phyloP scores from a whole-genome alignment of 2,329 filamentous ascomycete species.

The Neoscytalidium dimidiatum region DNA sequence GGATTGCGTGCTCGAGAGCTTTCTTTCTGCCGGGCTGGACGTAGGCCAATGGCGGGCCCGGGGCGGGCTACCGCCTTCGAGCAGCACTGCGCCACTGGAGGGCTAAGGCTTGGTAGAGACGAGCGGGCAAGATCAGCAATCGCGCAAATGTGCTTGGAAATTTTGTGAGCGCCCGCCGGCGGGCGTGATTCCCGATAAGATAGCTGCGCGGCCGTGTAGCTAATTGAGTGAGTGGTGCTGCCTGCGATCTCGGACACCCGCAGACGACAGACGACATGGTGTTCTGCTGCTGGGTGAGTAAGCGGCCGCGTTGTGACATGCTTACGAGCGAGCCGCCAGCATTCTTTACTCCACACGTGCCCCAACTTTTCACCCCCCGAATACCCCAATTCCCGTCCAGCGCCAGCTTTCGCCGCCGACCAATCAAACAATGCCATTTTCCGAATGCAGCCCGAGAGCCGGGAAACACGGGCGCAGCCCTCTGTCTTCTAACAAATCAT shows the following conservation, averaged over 20 bases:
- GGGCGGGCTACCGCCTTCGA: not conserved
- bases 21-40: not conserved
- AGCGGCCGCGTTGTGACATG: not conserved
- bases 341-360: not conserved
- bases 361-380: not conserved
- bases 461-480: not conserved
- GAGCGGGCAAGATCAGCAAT: constrained; percentile 9
- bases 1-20: constrained; percentile 8
- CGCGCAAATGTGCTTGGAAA: constrained; percentile 2
- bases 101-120: constrained; percentile 11
- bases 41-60: not conserved
- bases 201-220: not conserved
- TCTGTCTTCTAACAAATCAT: not conserved
- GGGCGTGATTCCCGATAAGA: not conserved
- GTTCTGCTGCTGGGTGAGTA: not conserved
- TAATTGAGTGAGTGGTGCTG: not conserved
- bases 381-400: not conserved
- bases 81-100: not conserved
- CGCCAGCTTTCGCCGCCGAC: not conserved
- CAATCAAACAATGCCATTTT: not conserved
- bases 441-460: not conserved
- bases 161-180: not conserved
- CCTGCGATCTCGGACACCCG: not conserved
- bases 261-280: not conserved
- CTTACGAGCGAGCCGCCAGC: too few species aligned